Conservation (phyloP, 2,329 filamentous ascomycete genomes). For the Curvularia lunata region DNA sequence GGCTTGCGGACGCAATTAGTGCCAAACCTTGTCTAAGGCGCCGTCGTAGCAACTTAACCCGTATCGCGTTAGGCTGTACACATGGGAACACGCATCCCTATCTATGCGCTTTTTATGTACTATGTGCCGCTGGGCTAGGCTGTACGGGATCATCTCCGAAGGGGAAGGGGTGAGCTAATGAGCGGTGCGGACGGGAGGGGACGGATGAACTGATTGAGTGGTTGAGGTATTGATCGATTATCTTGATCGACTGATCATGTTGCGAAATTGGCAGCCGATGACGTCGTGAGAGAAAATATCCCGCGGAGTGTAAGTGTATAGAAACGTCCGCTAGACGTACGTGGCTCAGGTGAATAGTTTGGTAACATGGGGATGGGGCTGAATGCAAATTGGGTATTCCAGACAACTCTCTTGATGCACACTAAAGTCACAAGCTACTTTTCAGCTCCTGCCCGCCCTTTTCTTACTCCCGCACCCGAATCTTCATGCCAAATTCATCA, state of each 20-base stretch:
- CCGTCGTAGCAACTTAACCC: neutral
- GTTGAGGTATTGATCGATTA: too few species aligned
- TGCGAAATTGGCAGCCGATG: neutral
- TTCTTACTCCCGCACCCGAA: conserved; percentile 43
- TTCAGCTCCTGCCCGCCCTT: neutral
- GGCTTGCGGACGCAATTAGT: neutral
- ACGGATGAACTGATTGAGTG: neutral
- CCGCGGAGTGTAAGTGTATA: neutral
- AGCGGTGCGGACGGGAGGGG: neutral
- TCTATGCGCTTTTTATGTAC: neutral
- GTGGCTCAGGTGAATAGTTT: neutral
- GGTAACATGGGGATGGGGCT: neutral
- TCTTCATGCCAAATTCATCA: conserved; percentile 65
- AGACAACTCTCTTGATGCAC: neutral
- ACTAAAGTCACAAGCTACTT: neutral
- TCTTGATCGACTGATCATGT: too few species aligned
- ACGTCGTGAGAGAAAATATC: neutral
- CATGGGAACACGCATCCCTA: neutral
- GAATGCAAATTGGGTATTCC: neutral
- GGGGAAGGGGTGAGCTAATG: neutral
- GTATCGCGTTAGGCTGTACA: neutral
- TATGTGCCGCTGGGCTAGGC: neutral
- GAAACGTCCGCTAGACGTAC: neutral
- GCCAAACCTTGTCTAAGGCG: neutral
- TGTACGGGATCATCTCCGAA: neutral